Evolutionary conservation across 305 asterid genomes (phyloP), one percentile per base, ranked within the genome.

Genomic region (Fraxinus velutina): DNA sequence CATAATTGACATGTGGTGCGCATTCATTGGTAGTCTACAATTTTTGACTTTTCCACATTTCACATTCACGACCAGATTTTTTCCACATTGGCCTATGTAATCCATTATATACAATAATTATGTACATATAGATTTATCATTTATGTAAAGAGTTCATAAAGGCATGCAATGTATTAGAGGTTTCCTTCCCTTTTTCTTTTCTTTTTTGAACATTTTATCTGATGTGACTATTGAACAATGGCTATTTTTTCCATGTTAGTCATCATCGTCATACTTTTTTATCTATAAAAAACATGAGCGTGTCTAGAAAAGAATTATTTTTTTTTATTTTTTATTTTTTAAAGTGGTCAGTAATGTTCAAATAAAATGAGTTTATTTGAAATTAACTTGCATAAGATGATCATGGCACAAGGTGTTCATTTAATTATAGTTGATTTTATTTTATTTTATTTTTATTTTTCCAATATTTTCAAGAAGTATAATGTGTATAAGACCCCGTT

Each of bases 121-220:
- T 24, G 27, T 24, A 24, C 27, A 24, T 24, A 24, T 24, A 24
- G 27, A 24, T 24, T 24, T 24, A 24, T 24, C n/a, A 24, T 0
- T 24, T 24, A 24, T 24, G 1, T 64, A 27, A 66, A 62, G 3
- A 15, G 8, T 66, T 66, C 30, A 21, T 60, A 60, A 60, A 60
- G 71, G 66, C 39, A 1, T 34, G 29, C 22, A 0, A 7, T 57
- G 68, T 64, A 8, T 2, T 24, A 24, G 33, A 21, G 17, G 72
- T 0, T 57, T 64, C 32, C 8, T 24, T 8, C 32, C 33, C 72
- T 22, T 21, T 62, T 5, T 62, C 33, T 57, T 57, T 21, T 57
- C 83, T 79, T 82, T 73, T 62, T 7, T 80, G 84, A 79, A 76
- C 75, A 73, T 77, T 80, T 68, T 36, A 64, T 73, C 81, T 81